Base-by-base conservation (phyloP, 2,329 filamentous ascomycete genomes). In the Myriosclerotinia scirpicola region DNA sequence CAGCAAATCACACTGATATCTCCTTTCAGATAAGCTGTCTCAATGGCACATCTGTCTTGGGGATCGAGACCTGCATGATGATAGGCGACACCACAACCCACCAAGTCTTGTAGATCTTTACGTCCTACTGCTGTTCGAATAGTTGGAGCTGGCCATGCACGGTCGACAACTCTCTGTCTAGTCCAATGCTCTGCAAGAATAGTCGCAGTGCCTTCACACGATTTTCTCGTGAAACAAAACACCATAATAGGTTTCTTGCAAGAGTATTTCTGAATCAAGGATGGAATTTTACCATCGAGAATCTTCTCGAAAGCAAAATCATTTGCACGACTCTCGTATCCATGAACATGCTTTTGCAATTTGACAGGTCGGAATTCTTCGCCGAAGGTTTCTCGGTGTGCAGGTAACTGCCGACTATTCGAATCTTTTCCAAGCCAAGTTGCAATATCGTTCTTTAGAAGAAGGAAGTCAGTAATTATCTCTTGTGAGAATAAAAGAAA, bases 1-100 rank as follows among this genome's bases (percentile, higher is more conserved):
- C 91, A 95, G 76, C 92, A 96, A 63, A 96, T 93, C 42, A 96
- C 86, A 69, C 82, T 88, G 67, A 96, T 83, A n/a, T 91, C 81
- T 0, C 91, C 90, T 22, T 85, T 80, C 5, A 92, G 78, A 71
- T 89, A 96, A 0, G 83, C 84, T 54, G 82, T 83, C 74, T 95
- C 91, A 22, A 96, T 80, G 0, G 83, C 80, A 50, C 81, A 78
- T 58, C 91, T 84, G 75, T 96, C 92, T 38, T 81, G 77, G 0
- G 77, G 71, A 56, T 87, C 85, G 26, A 96, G 81, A 0, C 91
- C 92, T 26, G 90, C 92, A 78, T 96, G 91, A 75, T 96, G 92
- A 70, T 92, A 94, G 1, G 90, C 90, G 40, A 96, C 90, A 5
- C 91, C 91, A 48, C 75, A 77, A 36, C 69, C 70, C 22, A 80